Percentiles rank a stretch among this genome's conserved stretches.
Evolutionary conservation across 495 filamentous ascomycete species (phyloP).

Genomic region (Xylaria cubensis): DNA sequence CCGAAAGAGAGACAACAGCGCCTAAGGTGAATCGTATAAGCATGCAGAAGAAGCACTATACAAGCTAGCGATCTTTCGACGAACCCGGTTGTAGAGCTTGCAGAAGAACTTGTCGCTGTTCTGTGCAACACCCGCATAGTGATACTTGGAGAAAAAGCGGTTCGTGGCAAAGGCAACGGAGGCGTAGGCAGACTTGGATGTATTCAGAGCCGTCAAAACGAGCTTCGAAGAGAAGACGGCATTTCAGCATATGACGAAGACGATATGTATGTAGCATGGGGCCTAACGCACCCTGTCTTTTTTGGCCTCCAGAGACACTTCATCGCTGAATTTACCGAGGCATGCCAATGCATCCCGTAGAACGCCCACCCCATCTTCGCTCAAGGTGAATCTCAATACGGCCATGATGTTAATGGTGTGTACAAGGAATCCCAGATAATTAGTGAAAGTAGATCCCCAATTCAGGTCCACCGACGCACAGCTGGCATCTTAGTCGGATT

Average conservation of each 20-base stretch:
- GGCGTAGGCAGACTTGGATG: conserved; percentile 91
- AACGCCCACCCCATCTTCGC: conserved; percentile 71
- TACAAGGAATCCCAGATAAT: background rate
- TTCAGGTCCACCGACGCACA: background rate
- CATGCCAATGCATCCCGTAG: conserved; percentile 87
- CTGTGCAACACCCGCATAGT: conserved; percentile 58
- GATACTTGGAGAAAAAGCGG: conserved; percentile 84
- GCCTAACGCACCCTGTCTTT: conserved; percentile 65
- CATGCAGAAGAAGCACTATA: conserved; percentile 3
- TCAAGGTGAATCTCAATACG: conserved; percentile 78
- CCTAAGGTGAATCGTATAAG: conserved; percentile 36
- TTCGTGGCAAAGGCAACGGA: conserved; percentile 75
- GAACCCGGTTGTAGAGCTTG: conserved; percentile 53
- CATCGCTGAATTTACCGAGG: conserved; percentile 90
- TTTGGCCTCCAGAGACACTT: conserved; percentile 83
- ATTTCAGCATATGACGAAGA: conserved; percentile 14
- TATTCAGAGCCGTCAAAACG: conserved; percentile 82
- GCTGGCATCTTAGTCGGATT: background rate
- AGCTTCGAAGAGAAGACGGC: conserved; percentile 59
- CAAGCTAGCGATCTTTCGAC: conserved; percentile 20
- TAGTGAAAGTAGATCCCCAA: background rate
- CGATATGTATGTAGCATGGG: background rate
- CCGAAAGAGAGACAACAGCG: conserved; percentile 53
- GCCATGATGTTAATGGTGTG: conserved; percentile 57
- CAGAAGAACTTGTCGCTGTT: conserved; percentile 58